phyloP scores from a whole-genome alignment of 257 asterid species.

The Gentiana straminea region DNA sequence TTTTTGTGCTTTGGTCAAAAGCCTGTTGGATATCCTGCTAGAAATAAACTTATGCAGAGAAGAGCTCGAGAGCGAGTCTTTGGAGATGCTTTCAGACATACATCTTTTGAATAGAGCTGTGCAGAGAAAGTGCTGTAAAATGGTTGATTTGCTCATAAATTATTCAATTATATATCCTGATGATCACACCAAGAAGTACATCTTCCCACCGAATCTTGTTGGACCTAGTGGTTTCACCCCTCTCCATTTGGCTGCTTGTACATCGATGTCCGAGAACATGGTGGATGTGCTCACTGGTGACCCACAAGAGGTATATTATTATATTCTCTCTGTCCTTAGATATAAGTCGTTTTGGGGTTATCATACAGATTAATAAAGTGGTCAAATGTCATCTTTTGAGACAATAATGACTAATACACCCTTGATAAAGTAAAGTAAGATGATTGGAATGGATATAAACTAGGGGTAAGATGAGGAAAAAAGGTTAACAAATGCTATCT shows the following conservation, averaged over 20 bases:
- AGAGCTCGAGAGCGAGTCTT: constrained; percentile 39
- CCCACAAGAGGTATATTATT: constrained; percentile 56
- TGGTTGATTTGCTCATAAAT: constrained; percentile 50
- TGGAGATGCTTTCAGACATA: constrained; percentile 61
- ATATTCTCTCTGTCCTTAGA: no score
- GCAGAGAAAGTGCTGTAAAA: constrained; percentile 43
- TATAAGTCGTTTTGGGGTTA: no score
- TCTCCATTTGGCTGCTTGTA: constrained; percentile 72
- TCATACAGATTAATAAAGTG: no score
- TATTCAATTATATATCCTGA: constrained; percentile 26
- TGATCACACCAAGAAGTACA: constrained; percentile 26
- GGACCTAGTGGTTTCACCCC: constrained; percentile 94
- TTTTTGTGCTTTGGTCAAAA: constrained; percentile 56
- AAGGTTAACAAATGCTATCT: no score
- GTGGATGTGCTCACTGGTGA: constrained; percentile 69
- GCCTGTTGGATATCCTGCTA: constrained; percentile 55
- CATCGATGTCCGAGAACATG: constrained; percentile 42
- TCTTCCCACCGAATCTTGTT: constrained; percentile 51
- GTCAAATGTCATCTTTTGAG: no score
- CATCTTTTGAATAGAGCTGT: constrained; percentile 82
- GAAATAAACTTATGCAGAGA: constrained; percentile 47
- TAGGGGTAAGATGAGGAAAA: no score
- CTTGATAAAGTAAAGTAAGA: no score
- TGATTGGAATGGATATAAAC: no score
- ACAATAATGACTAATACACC: no score